These are phyloP conservation scores for Filosporella fistucella DNA, from an alignment of 495 filamentous ascomycete species.

Conservation along the genomic window DNA sequence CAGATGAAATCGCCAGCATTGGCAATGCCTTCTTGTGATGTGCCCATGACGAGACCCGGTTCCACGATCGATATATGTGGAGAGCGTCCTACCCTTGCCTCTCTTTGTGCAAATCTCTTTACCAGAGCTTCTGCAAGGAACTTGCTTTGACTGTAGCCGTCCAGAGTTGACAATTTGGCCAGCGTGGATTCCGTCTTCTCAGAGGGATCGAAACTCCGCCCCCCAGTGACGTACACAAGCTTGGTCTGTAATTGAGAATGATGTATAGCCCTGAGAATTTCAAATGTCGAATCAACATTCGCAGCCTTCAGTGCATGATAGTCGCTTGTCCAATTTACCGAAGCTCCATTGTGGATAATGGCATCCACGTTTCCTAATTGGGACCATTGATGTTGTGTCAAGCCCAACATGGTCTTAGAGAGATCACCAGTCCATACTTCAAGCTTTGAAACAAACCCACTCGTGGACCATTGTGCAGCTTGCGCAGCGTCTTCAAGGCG, in stretches of 20 bases:
- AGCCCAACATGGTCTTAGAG: conserved; percentile 62
- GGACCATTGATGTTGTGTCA: conserved; percentile 58
- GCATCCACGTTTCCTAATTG: conserved; percentile 62
- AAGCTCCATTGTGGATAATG: conserved; percentile 85
- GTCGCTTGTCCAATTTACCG: conserved; percentile 77
- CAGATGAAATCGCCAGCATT: neutral
- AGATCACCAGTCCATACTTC: conserved; percentile 68
- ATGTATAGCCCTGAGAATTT: neutral
- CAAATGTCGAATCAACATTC: conserved; percentile 50
- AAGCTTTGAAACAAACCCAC: conserved; percentile 46
- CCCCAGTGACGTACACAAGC: neutral
- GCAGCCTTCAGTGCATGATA: conserved; percentile 68
- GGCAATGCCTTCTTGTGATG: neutral
- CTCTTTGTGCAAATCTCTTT: neutral
- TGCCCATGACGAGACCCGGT: neutral
- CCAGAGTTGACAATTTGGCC: neutral
- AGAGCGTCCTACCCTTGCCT: neutral
- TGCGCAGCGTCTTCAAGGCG: conserved; percentile 47
- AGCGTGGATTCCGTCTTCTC: neutral
- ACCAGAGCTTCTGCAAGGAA: neutral
- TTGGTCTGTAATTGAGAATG: neutral
- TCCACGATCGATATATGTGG: conserved; percentile 1
- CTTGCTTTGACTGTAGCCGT: conserved; percentile 3
- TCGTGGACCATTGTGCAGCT: conserved; percentile 71
- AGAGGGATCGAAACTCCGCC: neutral